phyloP scores from a whole-genome alignment of 768 basidiomycete genomes.

The Boletus sensibilis region DNA sequence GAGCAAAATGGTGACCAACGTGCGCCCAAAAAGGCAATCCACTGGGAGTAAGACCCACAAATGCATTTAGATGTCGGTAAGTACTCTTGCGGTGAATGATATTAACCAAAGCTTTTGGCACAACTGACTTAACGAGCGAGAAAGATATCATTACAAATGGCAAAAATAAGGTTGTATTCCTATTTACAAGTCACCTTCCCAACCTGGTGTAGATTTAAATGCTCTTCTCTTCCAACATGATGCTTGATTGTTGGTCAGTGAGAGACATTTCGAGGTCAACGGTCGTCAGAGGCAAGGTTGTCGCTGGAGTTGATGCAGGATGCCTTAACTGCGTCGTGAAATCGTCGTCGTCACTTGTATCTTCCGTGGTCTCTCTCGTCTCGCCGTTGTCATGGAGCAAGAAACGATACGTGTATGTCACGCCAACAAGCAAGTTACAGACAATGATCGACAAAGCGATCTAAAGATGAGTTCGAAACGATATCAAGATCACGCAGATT shows the following conservation, averaged over 20 bases:
- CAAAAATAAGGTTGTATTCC: neutral
- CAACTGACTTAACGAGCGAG: too few species aligned
- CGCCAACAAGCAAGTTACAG: conserved; percentile 13
- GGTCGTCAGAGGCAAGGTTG: conserved; percentile 1
- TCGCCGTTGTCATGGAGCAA: neutral
- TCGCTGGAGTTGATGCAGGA: neutral
- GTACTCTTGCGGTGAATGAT: too few species aligned
- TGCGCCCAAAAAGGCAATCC: neutral
- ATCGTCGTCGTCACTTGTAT: conserved; percentile 1
- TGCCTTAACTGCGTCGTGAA: neutral
- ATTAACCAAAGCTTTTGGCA: too few species aligned
- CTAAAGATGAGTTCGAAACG: neutral
- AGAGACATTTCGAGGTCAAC: neutral
- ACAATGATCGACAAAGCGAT: conserved; percentile 4
- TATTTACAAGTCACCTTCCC: neutral
- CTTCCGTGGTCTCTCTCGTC: neutral
- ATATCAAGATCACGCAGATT: neutral
- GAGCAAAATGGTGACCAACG: too few species aligned
- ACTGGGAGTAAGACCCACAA: too few species aligned
- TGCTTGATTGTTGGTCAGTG: too few species aligned
- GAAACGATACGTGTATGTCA: conserved; percentile 9
- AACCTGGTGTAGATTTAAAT: neutral
- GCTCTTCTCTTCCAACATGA: neutral
- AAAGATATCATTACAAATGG: too few species aligned
- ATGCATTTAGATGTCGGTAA: too few species aligned